Evolutionary conservation across 1,284 basidiomycete species (phyloP), one percentile per base, ranked within the genome.

Genomic region (Ustilago vetiveriae): DNA sequence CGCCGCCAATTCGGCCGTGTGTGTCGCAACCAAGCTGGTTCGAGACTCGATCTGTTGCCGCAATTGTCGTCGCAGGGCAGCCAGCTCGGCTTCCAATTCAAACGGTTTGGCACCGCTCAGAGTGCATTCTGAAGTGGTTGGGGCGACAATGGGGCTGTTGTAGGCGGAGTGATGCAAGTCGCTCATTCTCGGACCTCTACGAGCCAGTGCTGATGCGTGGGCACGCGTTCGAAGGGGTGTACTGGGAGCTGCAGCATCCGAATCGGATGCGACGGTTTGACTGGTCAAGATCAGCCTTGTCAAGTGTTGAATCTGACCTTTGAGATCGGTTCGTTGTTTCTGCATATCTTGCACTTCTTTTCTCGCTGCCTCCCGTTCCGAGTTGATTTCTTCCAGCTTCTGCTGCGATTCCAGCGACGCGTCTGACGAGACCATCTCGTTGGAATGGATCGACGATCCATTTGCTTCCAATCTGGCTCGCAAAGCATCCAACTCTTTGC

Each of bases 281-380:
- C 71, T 72, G 11, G 79, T 79, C 27, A 81, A 54, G 32, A 80
- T 79, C 35, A 81, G 72, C 2, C 68, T 52, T 4, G 78, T 80
- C 3, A 81, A 67, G 30, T 79, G 79, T 36, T 78, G 72, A 42
- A 81, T 76, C 53, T 81, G 78, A 10, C 36, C 44, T n/a, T 60
- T 63, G 26, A 81, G 70, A 27, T 72, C 64, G 13, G 33, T 30
- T 13, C 76, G 65, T 45, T 75, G 69, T 41, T 67, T 53, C 26
- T 70, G 55, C 74, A 80, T 76, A 19, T 59, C 53, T 7, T 68
- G 65, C 5, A 81, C 69, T 53, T 79, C 66, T 22, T 58, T 52
- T 38, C 62, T 42, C 6, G 72, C 69, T 14, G 54, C 63, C 23
- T 71, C 65, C n/a, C 49, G 57, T 44, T 76, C 56, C 39, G 59